A percentile compares a stretch with the other conserved stretches of the same genome.
Conservation (phyloP, 257 asterid species). For the Voacanga thouarsii region DNA sequence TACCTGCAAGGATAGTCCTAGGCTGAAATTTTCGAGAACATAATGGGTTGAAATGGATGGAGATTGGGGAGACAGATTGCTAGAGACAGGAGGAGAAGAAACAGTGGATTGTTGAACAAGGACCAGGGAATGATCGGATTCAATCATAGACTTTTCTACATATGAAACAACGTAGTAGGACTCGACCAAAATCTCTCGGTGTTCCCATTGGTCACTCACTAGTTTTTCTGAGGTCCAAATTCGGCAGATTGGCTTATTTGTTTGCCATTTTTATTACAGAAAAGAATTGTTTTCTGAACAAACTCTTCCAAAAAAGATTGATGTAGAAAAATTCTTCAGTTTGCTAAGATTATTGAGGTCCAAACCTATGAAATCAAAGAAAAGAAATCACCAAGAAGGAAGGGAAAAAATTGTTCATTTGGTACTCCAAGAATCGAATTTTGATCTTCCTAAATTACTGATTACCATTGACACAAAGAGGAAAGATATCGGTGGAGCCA, state of each 20-base stretch:
- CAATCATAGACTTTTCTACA: not conserved
- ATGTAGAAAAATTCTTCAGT: not conserved
- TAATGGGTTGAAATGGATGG: not conserved
- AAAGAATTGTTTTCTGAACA: not conserved
- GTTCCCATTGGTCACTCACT: not conserved
- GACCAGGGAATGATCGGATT: not conserved
- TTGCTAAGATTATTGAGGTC: not conserved
- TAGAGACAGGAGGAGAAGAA: not conserved
- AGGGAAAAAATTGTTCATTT: too few relatives aligned
- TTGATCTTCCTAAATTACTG: too few relatives aligned
- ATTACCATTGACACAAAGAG: too few relatives aligned
- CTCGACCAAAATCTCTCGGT: not conserved
- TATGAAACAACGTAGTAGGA: not conserved
- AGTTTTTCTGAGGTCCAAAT: not conserved
- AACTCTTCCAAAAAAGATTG: too few relatives aligned
- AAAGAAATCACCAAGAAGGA: too few relatives aligned
- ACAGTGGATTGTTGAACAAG: not conserved
- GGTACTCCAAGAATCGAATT: too few relatives aligned
- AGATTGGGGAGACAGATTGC: not conserved
- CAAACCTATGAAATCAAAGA: not conserved
- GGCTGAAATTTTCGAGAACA: not conserved
- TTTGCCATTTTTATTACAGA: not conserved
- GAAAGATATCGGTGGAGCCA: not conserved
- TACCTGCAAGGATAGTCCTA: not conserved
- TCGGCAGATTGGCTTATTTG: not conserved